Evolutionary conservation across 176 grass and related monocot genomes (phyloP).

Genomic region (Tuctoria greenei): DNA sequence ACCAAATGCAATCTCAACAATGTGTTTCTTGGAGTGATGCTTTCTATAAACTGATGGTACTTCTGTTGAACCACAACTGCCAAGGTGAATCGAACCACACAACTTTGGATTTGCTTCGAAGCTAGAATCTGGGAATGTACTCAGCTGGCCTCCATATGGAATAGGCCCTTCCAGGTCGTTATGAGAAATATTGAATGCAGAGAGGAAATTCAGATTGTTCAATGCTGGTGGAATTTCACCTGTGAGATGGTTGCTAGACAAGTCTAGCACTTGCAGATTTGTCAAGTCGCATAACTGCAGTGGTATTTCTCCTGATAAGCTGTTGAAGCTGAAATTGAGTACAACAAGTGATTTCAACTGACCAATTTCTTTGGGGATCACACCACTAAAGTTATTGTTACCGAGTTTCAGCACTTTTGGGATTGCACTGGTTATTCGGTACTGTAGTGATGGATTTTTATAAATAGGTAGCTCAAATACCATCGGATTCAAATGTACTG

Average conservation of each 20-base stretch:
- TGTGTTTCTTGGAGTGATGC: neutral
- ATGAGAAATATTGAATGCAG: constrained; percentile 36
- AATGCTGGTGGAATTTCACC: constrained; percentile 34
- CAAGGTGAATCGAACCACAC: constrained; percentile 19
- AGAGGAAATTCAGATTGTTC: constrained; percentile 27
- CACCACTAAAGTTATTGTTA: constrained; percentile 33
- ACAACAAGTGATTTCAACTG: constrained; percentile 23
- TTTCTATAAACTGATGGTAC: neutral
- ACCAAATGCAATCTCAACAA: constrained; percentile 19
- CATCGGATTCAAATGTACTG: neutral
- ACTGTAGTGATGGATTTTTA: neutral
- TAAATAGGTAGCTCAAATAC: constrained; percentile 40
- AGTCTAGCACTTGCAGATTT: constrained; percentile 35
- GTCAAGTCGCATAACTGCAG: constrained; percentile 1
- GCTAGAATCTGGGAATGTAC: constrained; percentile 33
- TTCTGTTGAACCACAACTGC: neutral
- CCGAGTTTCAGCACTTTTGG: constrained; percentile 18
- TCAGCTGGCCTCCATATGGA: constrained; percentile 33
- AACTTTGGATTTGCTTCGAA: constrained; percentile 39
- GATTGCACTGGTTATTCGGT: constrained; percentile 4
- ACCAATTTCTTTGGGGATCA: constrained; percentile 36
- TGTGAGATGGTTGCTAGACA: constrained; percentile 43
- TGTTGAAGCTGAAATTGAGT: constrained; percentile 34
- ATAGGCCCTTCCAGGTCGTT: constrained; percentile 45
- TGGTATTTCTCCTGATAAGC: constrained; percentile 34